Evolutionary conservation across 1,284 basidiomycete species (phyloP).

Genomic region (Ganoderma lingzhi): DNA sequence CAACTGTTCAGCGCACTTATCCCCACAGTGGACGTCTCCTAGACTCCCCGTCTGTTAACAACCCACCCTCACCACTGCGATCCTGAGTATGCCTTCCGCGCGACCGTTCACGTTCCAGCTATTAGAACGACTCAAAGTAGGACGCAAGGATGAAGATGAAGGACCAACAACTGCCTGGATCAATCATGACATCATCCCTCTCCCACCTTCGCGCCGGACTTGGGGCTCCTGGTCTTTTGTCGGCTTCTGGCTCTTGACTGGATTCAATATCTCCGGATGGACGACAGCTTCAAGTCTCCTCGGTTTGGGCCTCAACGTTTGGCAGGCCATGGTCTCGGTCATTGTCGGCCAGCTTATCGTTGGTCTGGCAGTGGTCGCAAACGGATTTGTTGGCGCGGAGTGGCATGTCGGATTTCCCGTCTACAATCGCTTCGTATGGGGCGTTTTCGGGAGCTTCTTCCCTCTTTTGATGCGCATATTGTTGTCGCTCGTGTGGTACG

Average conservation of each 20-base stretch:
- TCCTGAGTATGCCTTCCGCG: neutral
- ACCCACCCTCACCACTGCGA: neutral
- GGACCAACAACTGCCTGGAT: slow-evolving; percentile 30
- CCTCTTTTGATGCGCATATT: slow-evolving; percentile 35
- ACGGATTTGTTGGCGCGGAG: slow-evolving; percentile 32
- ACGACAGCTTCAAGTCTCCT: slow-evolving; percentile 35
- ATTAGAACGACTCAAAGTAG: slow-evolving; percentile 31
- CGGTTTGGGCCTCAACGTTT: slow-evolving; percentile 32
- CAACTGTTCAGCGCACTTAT: neutral
- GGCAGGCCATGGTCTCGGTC: slow-evolving; percentile 35
- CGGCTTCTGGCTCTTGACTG: slow-evolving; percentile 35
- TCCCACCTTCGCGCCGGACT: slow-evolving; percentile 33
- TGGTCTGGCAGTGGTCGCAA: slow-evolving; percentile 26
- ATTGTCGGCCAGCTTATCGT: slow-evolving; percentile 32
- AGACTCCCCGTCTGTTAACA: neutral
- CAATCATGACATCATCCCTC: slow-evolving; percentile 35
- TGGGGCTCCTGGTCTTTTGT: slow-evolving; percentile 36
- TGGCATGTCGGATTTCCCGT: slow-evolving; percentile 36
- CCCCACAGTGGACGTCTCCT: neutral
- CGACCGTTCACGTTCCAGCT: neutral
- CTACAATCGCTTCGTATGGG: slow-evolving; percentile 34
- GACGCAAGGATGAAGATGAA: slow-evolving; percentile 24
- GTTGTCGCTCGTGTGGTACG: slow-evolving; percentile 35
- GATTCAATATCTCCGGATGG: slow-evolving; percentile 35
- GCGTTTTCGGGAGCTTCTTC: slow-evolving; percentile 35